Evolutionary conservation across 441 rosid genomes (phyloP).

Genomic region (Euphorbia schlechtendalii): DNA sequence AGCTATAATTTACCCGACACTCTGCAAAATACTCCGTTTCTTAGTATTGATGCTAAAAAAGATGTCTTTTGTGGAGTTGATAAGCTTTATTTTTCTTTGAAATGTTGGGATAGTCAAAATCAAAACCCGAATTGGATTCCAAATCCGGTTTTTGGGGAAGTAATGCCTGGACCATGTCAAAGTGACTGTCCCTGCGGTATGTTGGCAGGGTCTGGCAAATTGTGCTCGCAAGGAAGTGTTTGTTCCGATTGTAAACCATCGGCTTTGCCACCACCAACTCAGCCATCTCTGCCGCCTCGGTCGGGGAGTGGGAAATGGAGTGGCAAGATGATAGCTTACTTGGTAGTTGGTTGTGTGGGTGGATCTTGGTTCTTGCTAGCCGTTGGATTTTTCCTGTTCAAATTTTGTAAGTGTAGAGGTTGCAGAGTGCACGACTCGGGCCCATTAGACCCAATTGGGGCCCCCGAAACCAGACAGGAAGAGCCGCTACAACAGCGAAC

Average conservation of each 20-base stretch:
- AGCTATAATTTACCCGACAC: conserved; percentile 34
- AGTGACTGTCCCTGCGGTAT: conserved; percentile 25
- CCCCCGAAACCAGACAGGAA: conserved; percentile 11
- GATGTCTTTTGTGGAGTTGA: conserved; percentile 49
- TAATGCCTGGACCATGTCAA: conserved; percentile 47
- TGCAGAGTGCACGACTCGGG: conserved; percentile 72
- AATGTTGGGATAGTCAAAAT: conserved; percentile 47
- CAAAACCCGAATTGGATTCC: conserved; percentile 23
- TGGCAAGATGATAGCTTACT: conserved; percentile 37
- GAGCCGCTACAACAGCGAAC: conserved; percentile 12
- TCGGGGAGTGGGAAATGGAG: conserved; percentile 23
- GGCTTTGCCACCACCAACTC: not conserved
- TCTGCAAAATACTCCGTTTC: conserved; percentile 20
- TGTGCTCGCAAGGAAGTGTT: conserved; percentile 28
- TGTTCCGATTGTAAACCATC: conserved; percentile 17
- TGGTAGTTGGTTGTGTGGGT: conserved; percentile 63
- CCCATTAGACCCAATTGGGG: conserved; percentile 34
- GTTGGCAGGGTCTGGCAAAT: conserved; percentile 19
- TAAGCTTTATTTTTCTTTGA: conserved; percentile 22
- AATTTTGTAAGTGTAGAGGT: conserved; percentile 35
- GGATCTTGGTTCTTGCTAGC: conserved; percentile 33
- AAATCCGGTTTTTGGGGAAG: conserved; percentile 18
- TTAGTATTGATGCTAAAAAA: conserved; percentile 41
- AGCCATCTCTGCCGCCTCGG: not conserved
- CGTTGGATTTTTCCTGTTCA: conserved; percentile 35